Evolutionary conservation across 2,329 filamentous ascomycete species (phyloP), one percentile per base, ranked within the genome.

Genomic region (Mycosphaerelloides madeirae): DNA sequence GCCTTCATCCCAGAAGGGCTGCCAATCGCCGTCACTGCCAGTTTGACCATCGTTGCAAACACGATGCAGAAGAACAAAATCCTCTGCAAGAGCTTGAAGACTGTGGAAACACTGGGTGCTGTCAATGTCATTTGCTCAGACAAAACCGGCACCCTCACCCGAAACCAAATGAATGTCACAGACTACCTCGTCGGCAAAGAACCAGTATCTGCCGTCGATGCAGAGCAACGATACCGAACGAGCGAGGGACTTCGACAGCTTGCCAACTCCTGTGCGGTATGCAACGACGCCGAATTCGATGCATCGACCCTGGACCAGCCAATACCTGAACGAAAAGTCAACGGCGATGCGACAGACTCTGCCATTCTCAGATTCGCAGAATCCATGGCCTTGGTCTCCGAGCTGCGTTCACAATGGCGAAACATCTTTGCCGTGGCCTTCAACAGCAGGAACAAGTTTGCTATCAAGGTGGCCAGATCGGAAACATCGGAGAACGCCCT

Each of bases 401-500:
- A 83, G 39, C 67, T 84, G 4, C 76, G 81, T 6, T 70, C 73
- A 12, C 71, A 75, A 50, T 88, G 83, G 83, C 75, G 76, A 40
- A 81, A 77, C 41, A 74, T 77, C 2, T 88, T 81, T 54, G 80
- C 84, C 42, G 69, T 87, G 20, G 78, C 83, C 0, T 90, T 90
- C 64, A 89, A 89, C 68, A 87, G 83, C 67, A 62, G 87, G 70
- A 89, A 88, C 68, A 90, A 90, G 65, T 89, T 81, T 61, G 89
- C 88, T 80, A 77, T 89, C 43, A 75, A 79, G 28, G 75, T 81
- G 0, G 77, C 83, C 38, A 70, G 70, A 9, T 61, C 61, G n/a
- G 55, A 61, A 38, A 70, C 70, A 9, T 61, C 61, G n/a, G 55
- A 61, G 3, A 51, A 50, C 12, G 42, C 72, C 1, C 67, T 84